phyloP scores from a whole-genome alignment of 352 stramenopile species.

The Thraustochytrium striatum region DNA sequence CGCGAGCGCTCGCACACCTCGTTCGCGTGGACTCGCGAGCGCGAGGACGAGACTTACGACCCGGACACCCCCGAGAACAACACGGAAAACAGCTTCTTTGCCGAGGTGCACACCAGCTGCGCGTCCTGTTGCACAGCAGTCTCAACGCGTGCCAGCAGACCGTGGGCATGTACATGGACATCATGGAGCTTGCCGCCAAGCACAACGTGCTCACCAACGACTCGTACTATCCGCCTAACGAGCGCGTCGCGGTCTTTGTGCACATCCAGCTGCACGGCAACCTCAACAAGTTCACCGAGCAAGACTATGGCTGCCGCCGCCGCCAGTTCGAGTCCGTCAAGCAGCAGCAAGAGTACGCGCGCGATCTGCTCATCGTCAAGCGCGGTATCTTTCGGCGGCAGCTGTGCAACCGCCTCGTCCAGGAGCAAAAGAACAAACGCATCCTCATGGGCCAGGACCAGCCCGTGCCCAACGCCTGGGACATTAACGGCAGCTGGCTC shows the following conservation, averaged over 20 bases:
- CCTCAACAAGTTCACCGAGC: constrained; percentile 15
- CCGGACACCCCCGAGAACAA: background rate
- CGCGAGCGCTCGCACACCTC: background rate
- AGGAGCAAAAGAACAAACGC: background rate
- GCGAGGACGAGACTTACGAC: constrained; percentile 8
- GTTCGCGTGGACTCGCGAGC: background rate
- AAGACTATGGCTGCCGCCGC: constrained; percentile 30
- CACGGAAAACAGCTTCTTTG: constrained; percentile 31
- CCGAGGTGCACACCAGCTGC: constrained; percentile 6
- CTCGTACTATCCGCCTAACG: background rate
- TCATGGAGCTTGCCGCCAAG: constrained; percentile 10
- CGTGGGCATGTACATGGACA: background rate
- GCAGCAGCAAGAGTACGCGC: constrained; percentile 19
- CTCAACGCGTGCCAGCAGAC: background rate
- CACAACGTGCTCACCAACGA: background rate
- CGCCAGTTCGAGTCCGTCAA: background rate
- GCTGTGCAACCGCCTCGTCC: constrained; percentile 30
- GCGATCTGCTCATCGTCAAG: constrained; percentile 29
- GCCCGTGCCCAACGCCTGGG: background rate
- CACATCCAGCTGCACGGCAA: constrained; percentile 31
- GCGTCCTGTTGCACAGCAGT: background rate
- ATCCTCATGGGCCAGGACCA: background rate
- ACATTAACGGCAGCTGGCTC: constrained; percentile 38
- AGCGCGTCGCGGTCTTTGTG: constrained; percentile 19
- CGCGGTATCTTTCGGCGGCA: constrained; percentile 14